These are phyloP conservation scores for Skeletonema potamos DNA, from an alignment of 108 stramenopile species.

Conservation along the genomic window DNA sequence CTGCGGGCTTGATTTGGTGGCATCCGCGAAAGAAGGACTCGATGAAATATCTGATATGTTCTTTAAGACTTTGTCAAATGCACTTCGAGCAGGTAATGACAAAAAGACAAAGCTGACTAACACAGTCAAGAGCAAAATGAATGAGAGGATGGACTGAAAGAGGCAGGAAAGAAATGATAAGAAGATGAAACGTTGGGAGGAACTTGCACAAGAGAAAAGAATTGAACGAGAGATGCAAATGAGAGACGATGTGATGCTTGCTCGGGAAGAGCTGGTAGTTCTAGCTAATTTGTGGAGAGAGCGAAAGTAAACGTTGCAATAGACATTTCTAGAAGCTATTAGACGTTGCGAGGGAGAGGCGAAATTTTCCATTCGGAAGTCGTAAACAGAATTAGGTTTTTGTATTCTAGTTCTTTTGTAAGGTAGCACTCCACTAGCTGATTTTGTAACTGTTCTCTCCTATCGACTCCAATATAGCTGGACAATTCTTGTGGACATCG, in stretches of 20 bases:
- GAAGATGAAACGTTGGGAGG: background rate
- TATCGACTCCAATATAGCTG: background rate
- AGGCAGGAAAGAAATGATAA: background rate
- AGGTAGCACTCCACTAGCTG: background rate
- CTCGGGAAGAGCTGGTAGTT: background rate
- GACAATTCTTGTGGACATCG: constrained; percentile 4
- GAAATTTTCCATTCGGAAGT: no score
- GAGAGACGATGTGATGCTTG: background rate
- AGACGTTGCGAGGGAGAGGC: no score
- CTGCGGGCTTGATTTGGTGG: background rate
- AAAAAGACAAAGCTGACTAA: background rate
- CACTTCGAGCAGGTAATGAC: background rate
- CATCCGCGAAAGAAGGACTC: background rate
- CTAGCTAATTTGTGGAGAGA: constrained; percentile 10
- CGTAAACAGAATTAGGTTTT: no score
- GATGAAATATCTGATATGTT: background rate
- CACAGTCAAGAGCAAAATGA: background rate
- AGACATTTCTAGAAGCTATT: no score
- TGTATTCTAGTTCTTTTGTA: background rate
- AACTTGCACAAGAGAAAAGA: background rate
- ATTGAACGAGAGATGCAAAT: background rate
- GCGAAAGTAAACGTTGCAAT: background rate
- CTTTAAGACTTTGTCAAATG: background rate
- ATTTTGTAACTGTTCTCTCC: background rate
- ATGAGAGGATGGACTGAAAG: background rate